These are phyloP conservation scores for Trichoderma erinaceum DNA, from an alignment of 495 filamentous ascomycete genomes.

Conservation along the genomic window DNA sequence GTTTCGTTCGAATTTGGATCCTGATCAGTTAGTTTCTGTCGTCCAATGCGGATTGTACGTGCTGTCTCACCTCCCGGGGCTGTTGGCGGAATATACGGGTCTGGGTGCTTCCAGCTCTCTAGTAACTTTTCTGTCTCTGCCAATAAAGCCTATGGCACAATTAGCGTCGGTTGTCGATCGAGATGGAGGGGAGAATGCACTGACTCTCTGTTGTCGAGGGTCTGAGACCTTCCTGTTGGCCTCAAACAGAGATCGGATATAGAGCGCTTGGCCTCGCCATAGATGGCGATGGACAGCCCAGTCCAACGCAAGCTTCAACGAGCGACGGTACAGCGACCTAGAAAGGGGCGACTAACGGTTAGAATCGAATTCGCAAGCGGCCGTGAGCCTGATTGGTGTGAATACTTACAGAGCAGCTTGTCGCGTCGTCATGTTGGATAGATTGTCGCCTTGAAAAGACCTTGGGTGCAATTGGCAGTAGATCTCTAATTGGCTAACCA, in stretches of 20 bases:
- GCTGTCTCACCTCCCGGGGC: constrained; percentile 83
- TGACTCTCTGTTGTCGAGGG: constrained; percentile 79
- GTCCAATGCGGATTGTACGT: background rate
- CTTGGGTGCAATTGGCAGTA: background rate
- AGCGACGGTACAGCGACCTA: constrained; percentile 89
- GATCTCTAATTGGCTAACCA: background rate
- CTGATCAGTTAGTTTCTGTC: constrained; percentile 37
- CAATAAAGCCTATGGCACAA: constrained; percentile 56
- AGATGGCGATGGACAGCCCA: constrained; percentile 87
- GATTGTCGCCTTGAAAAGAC: background rate
- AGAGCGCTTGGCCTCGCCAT: constrained; percentile 92
- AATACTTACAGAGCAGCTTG: constrained; percentile 41
- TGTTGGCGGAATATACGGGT: constrained; percentile 80
- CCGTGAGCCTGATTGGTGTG: background rate
- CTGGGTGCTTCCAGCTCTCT: constrained; percentile 94
- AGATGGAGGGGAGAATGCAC: constrained; percentile 20
- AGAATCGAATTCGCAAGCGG: background rate
- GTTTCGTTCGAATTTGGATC: constrained; percentile 95
- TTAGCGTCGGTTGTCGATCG: constrained; percentile 7
- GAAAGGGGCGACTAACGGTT: background rate
- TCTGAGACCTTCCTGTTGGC: constrained; percentile 83
- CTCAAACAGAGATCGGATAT: constrained; percentile 93
- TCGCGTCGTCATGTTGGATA: constrained; percentile 39
- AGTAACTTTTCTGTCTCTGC: constrained; percentile 81
- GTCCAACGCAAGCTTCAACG: constrained; percentile 85